These are phyloP conservation scores for Penicillium hordei DNA, from an alignment of 2,329 filamentous ascomycete genomes.

Conservation along the genomic window DNA sequence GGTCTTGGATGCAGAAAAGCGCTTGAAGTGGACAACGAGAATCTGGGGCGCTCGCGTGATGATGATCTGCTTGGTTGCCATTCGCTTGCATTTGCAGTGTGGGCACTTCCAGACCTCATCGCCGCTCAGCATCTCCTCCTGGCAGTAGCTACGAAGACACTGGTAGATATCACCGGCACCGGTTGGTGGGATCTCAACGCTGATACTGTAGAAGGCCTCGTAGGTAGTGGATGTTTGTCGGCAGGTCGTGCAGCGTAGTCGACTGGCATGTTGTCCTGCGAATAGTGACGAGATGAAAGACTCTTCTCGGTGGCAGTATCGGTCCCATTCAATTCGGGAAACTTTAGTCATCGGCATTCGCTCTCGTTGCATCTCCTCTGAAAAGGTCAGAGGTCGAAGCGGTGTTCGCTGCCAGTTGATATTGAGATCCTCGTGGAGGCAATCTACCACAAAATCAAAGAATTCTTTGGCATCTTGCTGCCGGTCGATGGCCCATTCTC, in stretches of 20 bases:
- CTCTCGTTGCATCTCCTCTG: conserved; percentile 62
- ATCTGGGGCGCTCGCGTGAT: conserved; percentile 77
- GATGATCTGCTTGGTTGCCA: conserved; percentile 68
- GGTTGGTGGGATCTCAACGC: conserved; percentile 66
- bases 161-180: conserved; percentile 62
- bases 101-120: conserved; percentile 73
- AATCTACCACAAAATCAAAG: conserved; percentile 75
- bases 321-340: conserved; percentile 72
- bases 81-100: conserved; percentile 66
- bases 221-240: conserved; percentile 65
- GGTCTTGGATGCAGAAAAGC: conserved; percentile 60
- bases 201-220: conserved; percentile 69
- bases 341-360: conserved; percentile 62
- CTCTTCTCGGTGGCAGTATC: conserved; percentile 66
- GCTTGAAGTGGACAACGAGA: conserved; percentile 74
- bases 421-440: conserved; percentile 85
- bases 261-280: conserved; percentile 67
- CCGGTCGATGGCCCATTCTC: conserved; percentile 68
- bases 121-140: conserved; percentile 65
- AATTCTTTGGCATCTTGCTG: conserved; percentile 96
- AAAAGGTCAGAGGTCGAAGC: conserved; percentile 57
- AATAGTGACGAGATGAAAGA: conserved; percentile 81
- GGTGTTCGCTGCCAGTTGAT: conserved; percentile 60
- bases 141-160: conserved; percentile 68
- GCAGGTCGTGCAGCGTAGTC: conserved; percentile 62